Evolutionary conservation across 1,284 basidiomycete genomes (phyloP).

Genomic region (Phylloporus sp.): DNA sequence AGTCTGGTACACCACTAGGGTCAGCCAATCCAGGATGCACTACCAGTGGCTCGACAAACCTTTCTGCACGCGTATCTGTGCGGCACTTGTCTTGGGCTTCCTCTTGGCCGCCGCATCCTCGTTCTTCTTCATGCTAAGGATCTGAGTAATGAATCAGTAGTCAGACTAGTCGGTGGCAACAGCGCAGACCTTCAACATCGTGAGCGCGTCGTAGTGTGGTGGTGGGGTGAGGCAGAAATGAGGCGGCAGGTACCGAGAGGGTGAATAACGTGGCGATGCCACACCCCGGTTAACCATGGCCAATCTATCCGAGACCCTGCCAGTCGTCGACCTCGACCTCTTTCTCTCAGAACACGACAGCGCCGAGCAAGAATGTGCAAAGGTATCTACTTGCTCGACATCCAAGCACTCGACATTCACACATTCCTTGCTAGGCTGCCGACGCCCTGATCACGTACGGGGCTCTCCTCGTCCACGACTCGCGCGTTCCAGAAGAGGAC

Average conservation of each 20-base stretch:
- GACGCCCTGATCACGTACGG: slow-evolving; percentile 83
- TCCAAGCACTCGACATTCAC: background rate
- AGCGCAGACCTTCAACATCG: slow-evolving; percentile 54
- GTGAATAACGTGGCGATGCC: background rate
- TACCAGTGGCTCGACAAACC: slow-evolving; percentile 59
- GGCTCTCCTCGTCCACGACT: slow-evolving; percentile 84
- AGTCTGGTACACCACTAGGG: slow-evolving; percentile 61
- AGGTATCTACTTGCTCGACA: slow-evolving; percentile 50
- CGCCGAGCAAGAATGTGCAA: slow-evolving; percentile 69
- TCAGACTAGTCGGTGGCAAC: background rate
- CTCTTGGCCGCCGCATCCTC: slow-evolving; percentile 94
- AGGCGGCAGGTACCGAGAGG: slow-evolving; percentile 39
- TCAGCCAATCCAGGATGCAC: slow-evolving; percentile 12
- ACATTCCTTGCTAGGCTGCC: slow-evolving; percentile 62
- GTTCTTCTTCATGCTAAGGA: slow-evolving; percentile 98
- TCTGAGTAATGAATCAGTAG: slow-evolving; percentile 57
- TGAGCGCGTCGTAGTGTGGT: slow-evolving; percentile 21
- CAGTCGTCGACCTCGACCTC: slow-evolving; percentile 80
- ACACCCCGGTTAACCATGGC: slow-evolving; percentile 30
- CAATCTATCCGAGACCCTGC: slow-evolving; percentile 51
- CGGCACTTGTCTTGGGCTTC: slow-evolving; percentile 96
- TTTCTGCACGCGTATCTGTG: slow-evolving; percentile 98
- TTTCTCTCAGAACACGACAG: slow-evolving; percentile 63
- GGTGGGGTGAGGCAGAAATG: slow-evolving; percentile 33
- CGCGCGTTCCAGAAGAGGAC: slow-evolving; percentile 82